Evolutionary conservation across 2,329 filamentous ascomycete genomes (phyloP), one percentile per base, ranked within the genome.

Genomic region (Ophidiomyces ophidiicola): DNA sequence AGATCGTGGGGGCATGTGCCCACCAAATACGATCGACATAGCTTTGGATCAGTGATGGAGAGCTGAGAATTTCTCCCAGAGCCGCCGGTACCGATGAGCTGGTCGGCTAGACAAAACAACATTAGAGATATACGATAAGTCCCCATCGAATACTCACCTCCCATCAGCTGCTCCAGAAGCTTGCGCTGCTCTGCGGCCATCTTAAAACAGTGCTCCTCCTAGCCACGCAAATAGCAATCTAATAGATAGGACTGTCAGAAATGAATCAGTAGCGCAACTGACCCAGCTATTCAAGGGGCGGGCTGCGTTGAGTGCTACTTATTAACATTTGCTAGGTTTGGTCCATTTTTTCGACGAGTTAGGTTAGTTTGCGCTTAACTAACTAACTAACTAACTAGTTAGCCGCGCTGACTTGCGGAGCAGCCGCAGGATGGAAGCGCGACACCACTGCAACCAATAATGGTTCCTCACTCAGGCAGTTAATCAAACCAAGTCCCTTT

Each of bases 101-200:
- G 66, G 53, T 77, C 72, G 48, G 60, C 60, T 63, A 41, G 12
- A 45, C 3, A 24, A 46, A 46, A 33, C 45, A 44, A 37, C 32
- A 17, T 48, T 39, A 46, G 50, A 53, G 57, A 52, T 18, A 23
- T 25, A 15, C 50, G 52, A 38, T 30, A 12, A 32, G 40, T 39
- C 31, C 32, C 20, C 37, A 41, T 41, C 24, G 25, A 25, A 39
- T 29, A 48, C 52, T 34, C 59, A 64, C 62, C 62, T 58, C 75
- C 75, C 75, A 78, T 79, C 51, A 80, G 74, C 74, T 98, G 90
- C 77, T 96, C 90, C 41, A 98, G 83, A 72, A 96, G 80, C 76
- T 93, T 93, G 59, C 90, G 79, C 67, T 94, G 88, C 77, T 98
- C 90, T 49, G 88, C 87, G 41, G 88, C 88, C 88, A 96, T 94